Conservation (phyloP, 345 rosid species). For the Gossypium sturtianum region DNA sequence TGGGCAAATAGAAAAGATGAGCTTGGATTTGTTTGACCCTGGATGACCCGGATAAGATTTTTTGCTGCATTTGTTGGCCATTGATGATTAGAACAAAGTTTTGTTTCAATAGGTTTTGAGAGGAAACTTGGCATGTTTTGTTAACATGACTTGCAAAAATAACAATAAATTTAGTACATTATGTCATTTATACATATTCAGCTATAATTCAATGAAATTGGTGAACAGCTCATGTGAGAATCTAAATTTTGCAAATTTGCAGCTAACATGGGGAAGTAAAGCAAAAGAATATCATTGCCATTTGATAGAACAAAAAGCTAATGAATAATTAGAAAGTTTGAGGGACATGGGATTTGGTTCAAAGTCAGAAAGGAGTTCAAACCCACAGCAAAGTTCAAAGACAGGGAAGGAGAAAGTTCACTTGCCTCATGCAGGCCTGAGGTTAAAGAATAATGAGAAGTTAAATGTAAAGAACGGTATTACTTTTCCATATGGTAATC, state of each 20-base stretch:
- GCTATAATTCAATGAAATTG: neutral
- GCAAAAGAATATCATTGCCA: conserved; percentile 13
- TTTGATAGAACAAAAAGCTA: conserved; percentile 22
- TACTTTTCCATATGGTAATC: conserved; percentile 10
- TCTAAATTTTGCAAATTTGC: neutral
- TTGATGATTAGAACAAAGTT: neutral
- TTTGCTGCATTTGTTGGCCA: conserved; percentile 2
- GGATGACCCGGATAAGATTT: neutral
- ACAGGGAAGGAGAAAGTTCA: conserved; percentile 32
- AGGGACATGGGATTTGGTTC: conserved; percentile 30
- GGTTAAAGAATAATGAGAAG: conserved; percentile 30
- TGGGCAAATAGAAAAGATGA: neutral
- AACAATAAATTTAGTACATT: neutral
- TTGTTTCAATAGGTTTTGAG: neutral
- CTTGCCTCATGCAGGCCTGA: conserved; percentile 19
- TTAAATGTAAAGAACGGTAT: conserved; percentile 22
- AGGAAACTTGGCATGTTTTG: conserved; percentile 4
- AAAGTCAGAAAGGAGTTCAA: conserved; percentile 33
- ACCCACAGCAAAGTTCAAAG: conserved; percentile 27
- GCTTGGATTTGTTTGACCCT: neutral
- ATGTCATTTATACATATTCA: neutral
- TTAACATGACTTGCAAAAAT: neutral
- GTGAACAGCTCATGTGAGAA: neutral
- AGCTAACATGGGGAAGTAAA: conserved; percentile 14
- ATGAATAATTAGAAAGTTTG: conserved; percentile 3